Evolutionary conservation across 192 early-diverging fungal genomes (phyloP), one percentile per base, ranked within the genome.

Genomic region (Backusella macrospora): DNA sequence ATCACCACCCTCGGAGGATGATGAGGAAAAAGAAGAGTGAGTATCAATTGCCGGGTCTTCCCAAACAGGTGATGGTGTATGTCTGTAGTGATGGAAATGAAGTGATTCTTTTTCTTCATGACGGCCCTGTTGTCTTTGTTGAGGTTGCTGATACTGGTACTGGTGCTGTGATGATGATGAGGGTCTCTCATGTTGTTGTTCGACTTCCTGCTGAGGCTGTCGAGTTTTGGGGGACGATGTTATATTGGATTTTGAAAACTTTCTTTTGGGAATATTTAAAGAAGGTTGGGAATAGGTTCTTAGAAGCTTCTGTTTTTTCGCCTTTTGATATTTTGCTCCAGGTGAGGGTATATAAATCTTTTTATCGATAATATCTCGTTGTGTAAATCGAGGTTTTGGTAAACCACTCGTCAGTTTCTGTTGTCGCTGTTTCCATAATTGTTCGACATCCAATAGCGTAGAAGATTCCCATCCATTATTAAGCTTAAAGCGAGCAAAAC

Each of bases 401-500:
- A 71, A 9, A 29, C 34, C 71, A 48, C 62, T 62, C 26, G 73
- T 44, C 8, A 63, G 45, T 68, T 73, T 65, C 18, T 65, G 39
- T 37, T 73, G 78, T 18, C 46, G 44, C 43, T 76, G 43, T 72
- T 76, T 80, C 74, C 78, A 80, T 23, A 75, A 46, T 14, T 46
- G 26, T 62, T 80, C 78, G 5, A 80, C 66, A 52, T 80, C 78
- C 9, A 62, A 49, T 21, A 80, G 59, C 14, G 74, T 68, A 39
- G 65, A 71, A 6, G 72, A 68, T 62, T 80, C 74, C 78, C 78
- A 80, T 34, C 78, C 78, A 62, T 80, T 23, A 29, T 70, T 70
- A 62, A 80, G 37, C 46, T 80, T 80, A 74, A 80, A 80, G 18
- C 74, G 70, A 29, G 78, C 78, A 68, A 76, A 80, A 38, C 48